Conservation (phyloP, 2,329 filamentous ascomycete genomes). For the Zasmidium cellare region DNA sequence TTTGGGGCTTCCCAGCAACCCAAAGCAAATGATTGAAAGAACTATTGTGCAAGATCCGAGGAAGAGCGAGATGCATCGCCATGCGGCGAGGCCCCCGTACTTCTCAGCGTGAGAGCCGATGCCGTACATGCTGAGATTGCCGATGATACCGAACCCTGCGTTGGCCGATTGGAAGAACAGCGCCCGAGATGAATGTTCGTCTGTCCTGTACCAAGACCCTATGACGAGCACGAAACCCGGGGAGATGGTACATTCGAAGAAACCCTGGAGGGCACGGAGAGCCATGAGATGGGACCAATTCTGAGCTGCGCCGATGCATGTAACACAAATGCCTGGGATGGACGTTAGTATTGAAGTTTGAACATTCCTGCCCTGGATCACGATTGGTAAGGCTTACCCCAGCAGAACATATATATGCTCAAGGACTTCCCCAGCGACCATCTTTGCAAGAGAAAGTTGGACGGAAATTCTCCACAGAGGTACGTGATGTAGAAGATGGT, state of each 20-base stretch:
- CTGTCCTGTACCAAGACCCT: conserved; percentile 36
- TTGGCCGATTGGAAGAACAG: conserved; percentile 41
- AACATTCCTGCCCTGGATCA: no score
- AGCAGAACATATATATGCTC: conserved; percentile 38
- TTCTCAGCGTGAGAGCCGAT: conserved; percentile 28
- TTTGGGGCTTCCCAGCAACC: conserved; percentile 29
- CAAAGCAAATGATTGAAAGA: conserved; percentile 30
- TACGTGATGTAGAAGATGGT: conserved; percentile 48
- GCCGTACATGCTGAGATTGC: conserved; percentile 28
- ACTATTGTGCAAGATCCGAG: conserved; percentile 27
- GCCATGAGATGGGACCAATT: conserved; percentile 39
- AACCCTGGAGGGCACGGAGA: conserved; percentile 37
- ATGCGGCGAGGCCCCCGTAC: conserved; percentile 27
- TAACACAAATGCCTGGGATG: conserved; percentile 25
- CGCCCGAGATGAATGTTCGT: conserved; percentile 37
- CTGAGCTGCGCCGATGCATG: conserved; percentile 32
- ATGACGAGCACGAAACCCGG: conserved; percentile 39
- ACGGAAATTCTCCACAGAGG: conserved; percentile 38
- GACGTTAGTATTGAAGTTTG: not conserved
- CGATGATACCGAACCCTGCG: conserved; percentile 36
- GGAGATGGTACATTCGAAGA: conserved; percentile 41
- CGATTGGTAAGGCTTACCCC: no score
- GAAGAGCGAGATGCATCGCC: conserved; percentile 33
- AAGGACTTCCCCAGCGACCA: conserved; percentile 38
- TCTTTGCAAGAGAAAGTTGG: conserved; percentile 37